Evolutionary conservation across 345 rosid genomes (phyloP), one percentile per base, ranked within the genome.

Genomic region (Brassica juncea): DNA sequence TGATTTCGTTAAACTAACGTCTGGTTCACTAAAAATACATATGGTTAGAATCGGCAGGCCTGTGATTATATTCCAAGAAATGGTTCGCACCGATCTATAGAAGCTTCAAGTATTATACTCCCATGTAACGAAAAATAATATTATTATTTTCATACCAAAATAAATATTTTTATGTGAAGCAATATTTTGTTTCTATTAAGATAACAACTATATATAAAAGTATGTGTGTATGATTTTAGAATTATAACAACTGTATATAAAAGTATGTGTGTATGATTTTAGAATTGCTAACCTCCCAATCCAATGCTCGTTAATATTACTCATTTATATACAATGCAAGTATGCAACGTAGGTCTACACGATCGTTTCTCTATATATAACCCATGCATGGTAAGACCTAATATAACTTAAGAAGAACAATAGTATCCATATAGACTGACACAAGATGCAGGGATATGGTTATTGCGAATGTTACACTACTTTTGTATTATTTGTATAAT

Each of bases 401-500:
- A 57, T 71, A 77, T 39, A 10, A 39, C 47, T 9, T 9, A 77
- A 25, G 21, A 55, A 11, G 39, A 27, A 31, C 6, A 37, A 71
- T 65, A 65, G 71, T 9, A 39, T 39, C 47, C 12, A 39, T 78
- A 68, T 66, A 39, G 77, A 72, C 72, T 72, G 81, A 72, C 72
- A 78, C 77, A 64, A 15, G 15, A 77, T 70, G 66, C 66, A 71
- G 31, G 65, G 31, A 23, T 77, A 70, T 39, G 70, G 32, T 61
- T 70, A 61, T 7, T 28, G 62, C 5, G 80, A 70, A 62, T 77
- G 14, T 64, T 78, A 55, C 35, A 35, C 71, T 34, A 16, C 65
- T 54, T 12, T 0, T 14, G 54, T 77, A 47, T 66, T 27, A 39
- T 49, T 39, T 67, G 7, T 59, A 55, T 68, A 44, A 30, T 2